These are phyloP conservation scores for Jackrogersella multiformis DNA, from an alignment of 495 filamentous ascomycete species.

Conservation along the genomic window DNA sequence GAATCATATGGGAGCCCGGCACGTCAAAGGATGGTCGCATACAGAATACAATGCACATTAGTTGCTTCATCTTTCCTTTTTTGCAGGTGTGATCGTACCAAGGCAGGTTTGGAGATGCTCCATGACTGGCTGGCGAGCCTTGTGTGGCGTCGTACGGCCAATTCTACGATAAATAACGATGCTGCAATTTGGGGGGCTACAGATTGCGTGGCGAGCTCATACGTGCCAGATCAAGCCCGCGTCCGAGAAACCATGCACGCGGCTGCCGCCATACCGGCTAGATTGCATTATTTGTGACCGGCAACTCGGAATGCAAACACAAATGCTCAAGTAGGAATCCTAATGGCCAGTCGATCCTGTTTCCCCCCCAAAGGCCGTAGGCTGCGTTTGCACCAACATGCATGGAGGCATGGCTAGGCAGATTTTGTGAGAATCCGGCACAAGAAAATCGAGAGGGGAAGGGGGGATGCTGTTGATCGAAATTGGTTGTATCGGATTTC, in stretches of 20 bases:
- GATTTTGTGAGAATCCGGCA: not conserved
- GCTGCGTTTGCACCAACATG: not conserved
- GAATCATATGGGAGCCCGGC: slow-evolving; percentile 29
- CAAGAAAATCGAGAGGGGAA: not conserved
- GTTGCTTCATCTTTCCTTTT: slow-evolving; percentile 7
- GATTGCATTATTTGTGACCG: slow-evolving; percentile 2
- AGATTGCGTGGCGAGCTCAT: not conserved
- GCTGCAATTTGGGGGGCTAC: slow-evolving; percentile 3
- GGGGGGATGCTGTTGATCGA: not conserved
- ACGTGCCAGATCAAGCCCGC: not conserved
- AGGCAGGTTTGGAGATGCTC: slow-evolving; percentile 12
- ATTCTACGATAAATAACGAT: slow-evolving; percentile 6
- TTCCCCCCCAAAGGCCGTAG: not conserved
- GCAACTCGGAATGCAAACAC: slow-evolving; percentile 13
- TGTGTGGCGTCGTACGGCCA: not conserved
- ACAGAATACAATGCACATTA: slow-evolving; percentile 17
- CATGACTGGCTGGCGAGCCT: slow-evolving; percentile 19
- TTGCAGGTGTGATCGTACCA: too few relatives aligned
- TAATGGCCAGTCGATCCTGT: not conserved
- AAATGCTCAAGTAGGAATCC: not conserved
- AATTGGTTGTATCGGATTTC: not conserved
- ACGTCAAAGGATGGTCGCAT: slow-evolving; percentile 20
- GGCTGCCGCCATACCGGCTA: not conserved
- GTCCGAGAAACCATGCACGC: slow-evolving; percentile 4
- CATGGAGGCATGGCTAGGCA: not conserved